Conservation (phyloP, 2,329 filamentous ascomycete species). For the Microdochium trichocladiopsis region DNA sequence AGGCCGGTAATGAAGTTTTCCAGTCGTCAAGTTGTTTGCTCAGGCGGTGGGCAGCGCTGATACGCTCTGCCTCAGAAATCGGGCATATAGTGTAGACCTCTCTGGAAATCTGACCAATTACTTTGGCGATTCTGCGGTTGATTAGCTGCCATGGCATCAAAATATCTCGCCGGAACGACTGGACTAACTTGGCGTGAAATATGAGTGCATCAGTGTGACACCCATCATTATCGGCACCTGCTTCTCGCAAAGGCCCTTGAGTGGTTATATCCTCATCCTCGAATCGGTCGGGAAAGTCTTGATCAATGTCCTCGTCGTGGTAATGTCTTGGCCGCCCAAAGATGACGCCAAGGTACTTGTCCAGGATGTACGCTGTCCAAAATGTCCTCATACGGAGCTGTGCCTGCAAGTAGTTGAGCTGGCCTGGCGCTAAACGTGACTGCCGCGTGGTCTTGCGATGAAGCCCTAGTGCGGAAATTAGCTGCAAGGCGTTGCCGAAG, state of each 20-base stretch:
- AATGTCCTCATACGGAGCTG: constrained; percentile 42
- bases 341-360: constrained; percentile 57
- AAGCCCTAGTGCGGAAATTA: constrained; percentile 36
- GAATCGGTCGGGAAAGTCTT: constrained; percentile 46
- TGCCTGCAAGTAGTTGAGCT: constrained; percentile 33
- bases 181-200: constrained; percentile 26
- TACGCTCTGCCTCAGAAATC: constrained; percentile 25
- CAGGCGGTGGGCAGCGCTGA: constrained; percentile 27
- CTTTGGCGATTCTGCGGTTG: constrained; percentile 25
- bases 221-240: constrained; percentile 23
- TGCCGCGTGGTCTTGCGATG: constrained; percentile 27
- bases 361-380: constrained; percentile 55
- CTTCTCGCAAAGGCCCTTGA: constrained; percentile 22
- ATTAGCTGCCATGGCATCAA: constrained; percentile 5
- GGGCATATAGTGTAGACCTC: constrained; percentile 30
- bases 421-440: constrained; percentile 1
- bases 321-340: constrained; percentile 53
- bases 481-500: constrained; percentile 48
- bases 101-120: constrained; percentile 29
- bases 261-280: constrained; percentile 50
- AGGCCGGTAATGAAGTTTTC: constrained; percentile 30
- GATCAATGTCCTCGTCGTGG: constrained; percentile 58
- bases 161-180: background rate
- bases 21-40: constrained; percentile 30
- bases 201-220: constrained; percentile 42